Base-by-base conservation (phyloP, 495 filamentous ascomycete genomes). In the Lophiotrema nucula region DNA sequence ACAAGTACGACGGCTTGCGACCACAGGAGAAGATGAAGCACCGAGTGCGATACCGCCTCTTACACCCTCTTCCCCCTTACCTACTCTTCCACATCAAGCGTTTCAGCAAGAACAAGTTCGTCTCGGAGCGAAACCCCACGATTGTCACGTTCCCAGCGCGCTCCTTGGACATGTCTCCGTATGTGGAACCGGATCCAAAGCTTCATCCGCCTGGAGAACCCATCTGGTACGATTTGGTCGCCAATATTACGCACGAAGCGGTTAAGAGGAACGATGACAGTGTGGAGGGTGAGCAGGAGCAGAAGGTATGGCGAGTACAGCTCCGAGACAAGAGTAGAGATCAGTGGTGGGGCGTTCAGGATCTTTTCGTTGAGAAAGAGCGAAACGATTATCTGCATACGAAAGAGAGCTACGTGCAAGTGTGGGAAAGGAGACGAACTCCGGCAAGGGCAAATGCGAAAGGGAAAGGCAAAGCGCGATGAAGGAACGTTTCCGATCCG, bases 41-140 rank as follows among this genome's bases (percentile, higher is more conserved):
- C 53, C 85, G 93, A 46, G 86, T 88, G 60, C 83, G 93, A 37
- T 96, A 97, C 72, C 85, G 95, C 6, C 80, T 99, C 2, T 77
- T 96, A 41, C 93, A 96, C 68, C 95, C 95, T 0, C 79, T 97
- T 0, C 93, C 93, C 0, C 95, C 92, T 1, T 97, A 86, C 66
- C 81, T 98, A 16, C 77, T 95, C 31, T 92, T 98, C 76, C 92
- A 97, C 74, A 85, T 99, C 77, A 97, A 97, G 73, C 88, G 93
- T 37, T 99, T 99, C 81, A 88, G 83, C 66, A 82, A 85, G 55
- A 99, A 99, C 77, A 92, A 96, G 60, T 97, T 97, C 70, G 89
- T 97, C 25, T 67, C 84, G 2, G 95, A 99, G 73, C 87, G 93
- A 28, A 99, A 97, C 72, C 93, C 92, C 3, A 97, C 95, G 0